phyloP scores from a whole-genome alignment of 2,329 filamentous ascomycete genomes.

The Fusarium pilosicola region DNA sequence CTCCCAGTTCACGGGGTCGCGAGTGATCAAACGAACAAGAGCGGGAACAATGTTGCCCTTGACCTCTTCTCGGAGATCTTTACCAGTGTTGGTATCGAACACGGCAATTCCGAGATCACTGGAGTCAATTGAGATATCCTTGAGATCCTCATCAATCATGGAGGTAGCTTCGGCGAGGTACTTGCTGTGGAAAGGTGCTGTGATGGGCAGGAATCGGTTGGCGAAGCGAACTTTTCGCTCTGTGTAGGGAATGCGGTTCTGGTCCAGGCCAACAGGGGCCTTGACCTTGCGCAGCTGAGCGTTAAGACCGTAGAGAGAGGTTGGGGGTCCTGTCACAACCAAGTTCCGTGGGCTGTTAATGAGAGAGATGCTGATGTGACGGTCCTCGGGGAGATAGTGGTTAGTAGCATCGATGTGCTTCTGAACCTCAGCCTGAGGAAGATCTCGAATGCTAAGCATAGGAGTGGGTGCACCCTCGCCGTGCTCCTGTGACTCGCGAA shows the following conservation, averaged over 20 bases:
- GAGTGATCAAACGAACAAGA: slow-evolving; percentile 91
- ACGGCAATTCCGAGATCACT: slow-evolving; percentile 83
- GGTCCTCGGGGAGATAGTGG: slow-evolving; percentile 90
- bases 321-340: slow-evolving; percentile 94
- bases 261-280: slow-evolving; percentile 95
- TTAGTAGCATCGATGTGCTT: slow-evolving; percentile 98
- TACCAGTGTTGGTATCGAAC: slow-evolving; percentile 88
- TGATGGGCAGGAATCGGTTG: slow-evolving; percentile 97
- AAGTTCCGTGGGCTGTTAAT: slow-evolving; percentile 98
- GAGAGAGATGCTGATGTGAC: slow-evolving; percentile 94
- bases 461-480: slow-evolving; percentile 96
- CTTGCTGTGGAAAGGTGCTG: slow-evolving; percentile 96
- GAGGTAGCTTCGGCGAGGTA: slow-evolving; percentile 86
- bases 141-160: slow-evolving; percentile 87
- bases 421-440: slow-evolving; percentile 88
- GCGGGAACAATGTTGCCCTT: slow-evolving; percentile 84
- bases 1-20: slow-evolving; percentile 96
- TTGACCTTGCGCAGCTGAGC: slow-evolving; percentile 95
- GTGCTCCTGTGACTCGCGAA: slow-evolving; percentile 92
- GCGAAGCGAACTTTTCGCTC: slow-evolving; percentile 96
- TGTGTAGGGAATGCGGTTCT: slow-evolving; percentile 92
- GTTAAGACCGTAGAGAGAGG: slow-evolving; percentile 96
- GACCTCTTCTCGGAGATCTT: slow-evolving; percentile 78
- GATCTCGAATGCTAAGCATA: slow-evolving; percentile 96
- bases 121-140: slow-evolving; percentile 79